These are phyloP conservation scores for Chamaecyparis obtusa DNA, from an alignment of 75 land plant species.

Conservation along the genomic window DNA sequence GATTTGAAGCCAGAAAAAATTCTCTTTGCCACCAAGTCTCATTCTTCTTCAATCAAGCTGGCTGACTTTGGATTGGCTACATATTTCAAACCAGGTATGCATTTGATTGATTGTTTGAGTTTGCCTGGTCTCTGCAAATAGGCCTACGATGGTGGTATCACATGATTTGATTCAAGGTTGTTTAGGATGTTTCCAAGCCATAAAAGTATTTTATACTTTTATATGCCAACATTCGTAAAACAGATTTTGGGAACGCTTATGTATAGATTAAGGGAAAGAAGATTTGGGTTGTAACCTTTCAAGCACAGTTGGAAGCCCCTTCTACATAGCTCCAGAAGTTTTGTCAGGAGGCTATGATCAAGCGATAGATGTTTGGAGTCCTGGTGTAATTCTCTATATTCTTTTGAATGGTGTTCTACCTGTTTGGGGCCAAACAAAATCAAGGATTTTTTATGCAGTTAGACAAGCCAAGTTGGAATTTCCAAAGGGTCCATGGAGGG, in stretches of 20 bases:
- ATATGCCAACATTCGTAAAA: not conserved
- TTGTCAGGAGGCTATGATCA: conserved; percentile 61
- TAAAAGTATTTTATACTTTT: not conserved
- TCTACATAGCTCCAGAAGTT: conserved; percentile 81
- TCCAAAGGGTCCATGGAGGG: conserved; percentile 46
- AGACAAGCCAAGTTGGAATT: conserved; percentile 55
- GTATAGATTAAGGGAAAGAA: not conserved
- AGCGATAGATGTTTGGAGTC: conserved; percentile 78
- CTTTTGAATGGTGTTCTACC: conserved; percentile 78
- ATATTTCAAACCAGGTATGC: conserved; percentile 64
- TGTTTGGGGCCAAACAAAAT: conserved; percentile 75
- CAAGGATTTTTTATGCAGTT: conserved; percentile 61
- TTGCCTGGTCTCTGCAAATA: not conserved
- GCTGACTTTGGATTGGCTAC: conserved; percentile 89
- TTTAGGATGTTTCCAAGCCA: not conserved
- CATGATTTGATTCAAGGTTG: not conserved
- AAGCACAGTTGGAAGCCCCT: conserved; percentile 71
- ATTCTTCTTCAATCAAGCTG: conserved; percentile 69
- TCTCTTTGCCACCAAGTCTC: conserved; percentile 48
- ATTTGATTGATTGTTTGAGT: not conserved
- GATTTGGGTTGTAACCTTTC: not conserved
- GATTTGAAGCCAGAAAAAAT: conserved; percentile 84
- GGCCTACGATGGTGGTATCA: not conserved
- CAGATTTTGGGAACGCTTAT: not conserved
- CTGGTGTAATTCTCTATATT: conserved; percentile 79